phyloP scores from a whole-genome alignment of 2,329 filamentous ascomycete genomes.

The Diaporthe sp. region DNA sequence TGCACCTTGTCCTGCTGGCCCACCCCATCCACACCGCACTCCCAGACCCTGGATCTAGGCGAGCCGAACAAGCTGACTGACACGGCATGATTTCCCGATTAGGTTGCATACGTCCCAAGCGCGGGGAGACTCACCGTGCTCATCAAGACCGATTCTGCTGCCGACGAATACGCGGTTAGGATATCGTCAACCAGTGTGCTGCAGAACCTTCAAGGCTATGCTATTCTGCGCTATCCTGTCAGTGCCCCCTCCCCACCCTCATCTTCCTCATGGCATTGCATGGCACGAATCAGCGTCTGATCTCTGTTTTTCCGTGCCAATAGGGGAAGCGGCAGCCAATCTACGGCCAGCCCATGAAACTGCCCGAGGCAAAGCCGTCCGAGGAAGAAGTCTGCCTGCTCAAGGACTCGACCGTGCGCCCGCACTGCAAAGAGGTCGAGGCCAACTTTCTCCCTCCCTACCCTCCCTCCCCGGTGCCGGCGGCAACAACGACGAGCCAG shows the following conservation, averaged over 20 bases:
- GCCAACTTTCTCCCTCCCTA: conserved; percentile 38
- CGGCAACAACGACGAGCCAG: not conserved
- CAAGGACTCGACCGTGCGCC: conserved; percentile 38
- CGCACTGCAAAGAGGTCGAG: conserved; percentile 38
- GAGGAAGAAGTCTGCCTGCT: conserved; percentile 39
- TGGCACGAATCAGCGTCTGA: not conserved
- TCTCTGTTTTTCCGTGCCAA: not conserved
- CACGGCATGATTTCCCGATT: not conserved
- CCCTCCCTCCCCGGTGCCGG: conserved; percentile 22
- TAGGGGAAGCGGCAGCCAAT: conserved; percentile 36
- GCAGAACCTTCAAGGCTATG: conserved; percentile 45
- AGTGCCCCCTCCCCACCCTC: not conserved
- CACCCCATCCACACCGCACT: not conserved
- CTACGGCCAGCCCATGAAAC: conserved; percentile 41
- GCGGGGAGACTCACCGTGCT: conserved; percentile 44
- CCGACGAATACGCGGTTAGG: conserved; percentile 44
- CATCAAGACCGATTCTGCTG: conserved; percentile 41
- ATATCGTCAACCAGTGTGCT: conserved; percentile 44
- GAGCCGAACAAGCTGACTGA: not conserved
- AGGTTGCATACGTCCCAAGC: conserved; percentile 42
- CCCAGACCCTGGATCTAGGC: not conserved
- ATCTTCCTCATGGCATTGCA: not conserved
- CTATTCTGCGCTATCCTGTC: conserved; percentile 43
- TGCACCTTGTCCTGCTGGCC: not conserved
- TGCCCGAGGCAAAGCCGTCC: conserved; percentile 35